Base-by-base conservation (phyloP, 306 rosid species). In the Cicer cuneatum region DNA sequence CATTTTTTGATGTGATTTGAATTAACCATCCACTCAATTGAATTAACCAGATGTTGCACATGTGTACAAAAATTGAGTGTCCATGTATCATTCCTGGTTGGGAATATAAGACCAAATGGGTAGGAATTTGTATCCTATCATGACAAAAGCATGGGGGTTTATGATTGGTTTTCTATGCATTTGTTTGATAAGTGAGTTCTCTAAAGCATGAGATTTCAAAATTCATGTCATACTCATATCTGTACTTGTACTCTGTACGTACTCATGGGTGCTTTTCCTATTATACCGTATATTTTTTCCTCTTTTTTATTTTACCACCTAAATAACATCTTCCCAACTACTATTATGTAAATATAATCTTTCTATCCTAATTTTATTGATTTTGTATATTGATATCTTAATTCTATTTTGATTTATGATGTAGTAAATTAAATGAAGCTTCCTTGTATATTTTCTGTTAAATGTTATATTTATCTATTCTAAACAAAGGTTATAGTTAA, bases 41-140 rank as follows among this genome's bases (percentile, higher is more conserved):
- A 29, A 29, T 29, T 29, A 29, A 29, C 35, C 35, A 29, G 3
- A 29, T 29, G 5, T 29, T 29, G 35, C 35, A 29, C 35, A 3
- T 0, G 35, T 29, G 35, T 29, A 29, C 35, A 29, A 29, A 29
- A 29, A 4, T 29, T 4, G 3, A 29, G 5, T 29, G 35, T 29
- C 3, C 35, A 29, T 29, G 35, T 29, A 29, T 29, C 35, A 29
- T 29, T 29, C 3, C 35, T 29, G 5, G 35, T 29, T 52, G 47
- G 47, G 35, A 18, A 12, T 71, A 35, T 48, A 13, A 39, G 53
- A 39, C 40, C 4, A 7, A 12, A 40, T 2, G 40, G 35, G 40
- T 52, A 2, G 14, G 78, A 49, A 63, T 5, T 39, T n/a, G 46
- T 64, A 64, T 75, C 64, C 49, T 7, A 4, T 19, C 35, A 29